Conservation (phyloP, 2,329 filamentous ascomycete species). For the Fusarium sp. region DNA sequence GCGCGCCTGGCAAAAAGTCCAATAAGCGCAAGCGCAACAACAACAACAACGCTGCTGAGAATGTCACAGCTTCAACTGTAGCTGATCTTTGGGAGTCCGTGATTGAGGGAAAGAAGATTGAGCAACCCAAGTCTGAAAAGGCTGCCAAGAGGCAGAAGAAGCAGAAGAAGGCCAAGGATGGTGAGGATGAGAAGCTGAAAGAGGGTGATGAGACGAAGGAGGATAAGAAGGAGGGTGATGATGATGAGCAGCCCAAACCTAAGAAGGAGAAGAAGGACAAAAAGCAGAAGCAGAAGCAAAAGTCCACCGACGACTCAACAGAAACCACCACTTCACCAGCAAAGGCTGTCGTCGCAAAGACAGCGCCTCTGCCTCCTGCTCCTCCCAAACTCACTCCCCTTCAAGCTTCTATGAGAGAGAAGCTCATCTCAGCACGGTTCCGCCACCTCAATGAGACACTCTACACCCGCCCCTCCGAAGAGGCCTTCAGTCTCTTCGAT, state of each 20-base stretch:
- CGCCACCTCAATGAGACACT: constrained; percentile 96
- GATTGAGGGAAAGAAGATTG: constrained; percentile 71
- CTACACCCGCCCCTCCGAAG: constrained; percentile 87
- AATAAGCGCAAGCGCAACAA: constrained; percentile 66
- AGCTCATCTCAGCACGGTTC: constrained; percentile 94
- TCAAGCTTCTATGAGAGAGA: constrained; percentile 92
- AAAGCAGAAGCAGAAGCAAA: constrained; percentile 32
- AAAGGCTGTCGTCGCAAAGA: constrained; percentile 37
- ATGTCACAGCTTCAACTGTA: constrained; percentile 75
- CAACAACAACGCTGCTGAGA: constrained; percentile 40
- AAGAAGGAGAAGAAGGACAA: constrained; percentile 52
- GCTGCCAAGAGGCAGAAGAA: constrained; percentile 50
- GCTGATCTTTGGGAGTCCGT: constrained; percentile 81
- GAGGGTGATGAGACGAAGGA: constrained; percentile 34
- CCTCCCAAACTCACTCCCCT: constrained; percentile 82
- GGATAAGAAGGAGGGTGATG: constrained; percentile 11
- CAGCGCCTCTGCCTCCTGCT: constrained; percentile 51
- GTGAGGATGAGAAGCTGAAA: constrained; percentile 35
- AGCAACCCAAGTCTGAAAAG: constrained; percentile 36
- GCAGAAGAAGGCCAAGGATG: constrained; percentile 44
- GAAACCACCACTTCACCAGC: constrained; percentile 20
- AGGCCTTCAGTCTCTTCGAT: constrained; percentile 85
- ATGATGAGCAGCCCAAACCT: constrained; percentile 41
- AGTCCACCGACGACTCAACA: constrained; percentile 24
- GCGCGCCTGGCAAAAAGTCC: constrained; percentile 55